Conservation (phyloP, 2,329 filamentous ascomycete species). For the Penicillium sp. region DNA sequence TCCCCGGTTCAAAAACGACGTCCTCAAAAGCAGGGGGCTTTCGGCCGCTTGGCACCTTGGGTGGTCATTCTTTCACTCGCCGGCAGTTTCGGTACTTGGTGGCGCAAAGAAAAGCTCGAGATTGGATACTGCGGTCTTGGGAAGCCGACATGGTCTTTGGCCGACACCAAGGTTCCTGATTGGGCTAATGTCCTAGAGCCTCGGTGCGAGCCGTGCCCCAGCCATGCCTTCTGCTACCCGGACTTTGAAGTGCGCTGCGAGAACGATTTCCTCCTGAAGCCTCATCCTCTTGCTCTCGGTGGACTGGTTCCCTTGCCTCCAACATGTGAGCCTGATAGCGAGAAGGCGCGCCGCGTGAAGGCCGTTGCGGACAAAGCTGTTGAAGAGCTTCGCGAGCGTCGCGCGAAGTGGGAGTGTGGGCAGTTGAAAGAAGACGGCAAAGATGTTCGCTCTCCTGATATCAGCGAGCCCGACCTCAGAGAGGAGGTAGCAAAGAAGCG, state of each 20-base stretch:
- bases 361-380: slow-evolving; percentile 85
- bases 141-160: slow-evolving; percentile 60
- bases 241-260: slow-evolving; percentile 80
- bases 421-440: slow-evolving; percentile 67
- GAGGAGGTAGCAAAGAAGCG: slow-evolving; percentile 72
- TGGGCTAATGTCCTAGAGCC: slow-evolving; percentile 72
- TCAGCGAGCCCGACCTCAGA: slow-evolving; percentile 72
- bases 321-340: slow-evolving; percentile 91
- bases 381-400: slow-evolving; percentile 79
- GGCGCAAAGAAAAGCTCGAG: slow-evolving; percentile 91
- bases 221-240: slow-evolving; percentile 84
- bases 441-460: slow-evolving; percentile 64
- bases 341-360: slow-evolving; percentile 84
- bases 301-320: slow-evolving; percentile 83
- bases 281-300: slow-evolving; percentile 79
- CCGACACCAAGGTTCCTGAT: slow-evolving; percentile 69
- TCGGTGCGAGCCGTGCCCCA: slow-evolving; percentile 85
- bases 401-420: slow-evolving; percentile 89
- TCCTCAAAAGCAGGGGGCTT: slow-evolving; percentile 43
- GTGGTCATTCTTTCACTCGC: slow-evolving; percentile 71
- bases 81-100: slow-evolving; percentile 76
- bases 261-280: slow-evolving; percentile 79
- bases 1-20: slow-evolving; percentile 22
- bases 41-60: slow-evolving; percentile 65
- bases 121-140: slow-evolving; percentile 93